phyloP scores from a whole-genome alignment of 169 alveolate species.

The Besnoitia besnoiti region DNA sequence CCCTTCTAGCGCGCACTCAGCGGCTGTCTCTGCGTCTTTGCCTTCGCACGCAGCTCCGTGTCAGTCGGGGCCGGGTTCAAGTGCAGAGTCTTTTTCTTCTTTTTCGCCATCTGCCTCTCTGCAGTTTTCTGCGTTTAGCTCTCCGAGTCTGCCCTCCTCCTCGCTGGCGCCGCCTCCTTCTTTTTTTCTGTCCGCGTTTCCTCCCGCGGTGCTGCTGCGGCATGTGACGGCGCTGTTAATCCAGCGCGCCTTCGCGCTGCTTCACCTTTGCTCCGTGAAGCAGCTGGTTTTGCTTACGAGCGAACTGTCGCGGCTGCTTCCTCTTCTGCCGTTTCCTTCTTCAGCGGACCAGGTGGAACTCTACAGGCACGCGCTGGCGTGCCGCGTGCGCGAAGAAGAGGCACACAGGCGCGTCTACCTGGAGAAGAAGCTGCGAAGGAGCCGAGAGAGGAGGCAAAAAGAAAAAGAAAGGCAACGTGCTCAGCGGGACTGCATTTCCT shows the following conservation, averaged over 20 bases:
- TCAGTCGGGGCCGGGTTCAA: not conserved
- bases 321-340: not conserved
- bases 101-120: not conserved
- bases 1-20: not conserved
- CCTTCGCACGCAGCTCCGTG: not conserved
- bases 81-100: not conserved
- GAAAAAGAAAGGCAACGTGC: not conserved
- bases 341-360: not conserved
- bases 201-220: not conserved
- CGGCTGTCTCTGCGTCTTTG: not conserved
- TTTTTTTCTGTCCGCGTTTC: not conserved
- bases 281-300: not conserved
- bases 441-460: not conserved
- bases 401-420: not conserved
- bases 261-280: conserved; percentile 5
- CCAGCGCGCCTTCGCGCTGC: not conserved
- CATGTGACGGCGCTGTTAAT: not conserved
- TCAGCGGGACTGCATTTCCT: not conserved
- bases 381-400: not conserved
- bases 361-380: not conserved
- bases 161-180: not conserved
- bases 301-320: not conserved
- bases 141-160: not conserved
- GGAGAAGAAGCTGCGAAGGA: not conserved
- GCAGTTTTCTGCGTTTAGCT: not conserved